phyloP scores from a whole-genome alignment of 2,329 filamentous ascomycete species.

The Thielaviopsis cerberus region DNA sequence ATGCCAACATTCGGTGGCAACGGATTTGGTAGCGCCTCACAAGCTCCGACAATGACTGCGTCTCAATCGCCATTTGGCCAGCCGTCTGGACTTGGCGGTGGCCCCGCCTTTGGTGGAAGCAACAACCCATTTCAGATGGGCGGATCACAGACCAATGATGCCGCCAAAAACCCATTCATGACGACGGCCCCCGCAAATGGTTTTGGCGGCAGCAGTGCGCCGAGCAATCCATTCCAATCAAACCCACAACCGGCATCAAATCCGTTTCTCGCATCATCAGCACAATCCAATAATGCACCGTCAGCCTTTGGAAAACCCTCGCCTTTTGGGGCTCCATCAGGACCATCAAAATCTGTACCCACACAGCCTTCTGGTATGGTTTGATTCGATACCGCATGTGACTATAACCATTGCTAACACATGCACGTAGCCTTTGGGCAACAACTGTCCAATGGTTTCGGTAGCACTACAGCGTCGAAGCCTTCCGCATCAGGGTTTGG shows the following conservation, averaged over 20 bases:
- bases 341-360: background rate
- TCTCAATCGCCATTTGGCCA: constrained; percentile 10
- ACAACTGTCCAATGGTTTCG: background rate
- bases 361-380: constrained; percentile 5
- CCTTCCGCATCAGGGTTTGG: background rate
- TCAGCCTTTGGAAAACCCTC: constrained; percentile 5
- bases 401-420: background rate
- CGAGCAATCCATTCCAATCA: constrained; percentile 7
- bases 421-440: background rate
- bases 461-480: background rate
- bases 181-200: background rate
- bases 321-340: constrained; percentile 5
- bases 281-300: background rate
- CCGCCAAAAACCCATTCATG: constrained; percentile 5
- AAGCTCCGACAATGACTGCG: constrained; percentile 1
- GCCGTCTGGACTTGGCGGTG: background rate
- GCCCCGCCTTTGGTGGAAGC: background rate
- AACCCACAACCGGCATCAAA: background rate
- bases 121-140: constrained; percentile 5
- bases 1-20: constrained; percentile 10
- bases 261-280: background rate
- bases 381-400: background rate
- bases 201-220: background rate
- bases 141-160: background rate
- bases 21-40: constrained; percentile 3